Evolutionary conservation across 352 stramenopile genomes (phyloP), one percentile per base, ranked within the genome.

Genomic region (Pythium aristosporum): DNA sequence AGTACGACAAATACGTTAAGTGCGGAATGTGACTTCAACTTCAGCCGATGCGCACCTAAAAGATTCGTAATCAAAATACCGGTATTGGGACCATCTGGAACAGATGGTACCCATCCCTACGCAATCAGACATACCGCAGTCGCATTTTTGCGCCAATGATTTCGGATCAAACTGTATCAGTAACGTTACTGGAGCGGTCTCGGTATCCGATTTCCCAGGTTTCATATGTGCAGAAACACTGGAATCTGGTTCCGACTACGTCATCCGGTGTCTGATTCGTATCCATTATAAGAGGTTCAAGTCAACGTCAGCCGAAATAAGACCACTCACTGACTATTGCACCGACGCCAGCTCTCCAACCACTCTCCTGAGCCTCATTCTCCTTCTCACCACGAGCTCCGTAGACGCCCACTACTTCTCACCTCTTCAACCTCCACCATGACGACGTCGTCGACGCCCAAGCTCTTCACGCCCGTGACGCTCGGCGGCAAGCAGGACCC

Each of bases 381-480:
- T 44, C 3, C 39, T n/a, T 20, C 16, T 44, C 5, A 5, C 39
- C 12, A 18, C 39, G 12, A 5, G 39, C 4, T 12, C 6, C 39
- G 6, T 44, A 44, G 32, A 9, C 32, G 32, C 32, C 32, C 9
- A n/a, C 32, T 36, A 5, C 32, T 9, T 36, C 39, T 44, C 5
- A 5, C 3, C 16, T 44, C 16, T 44, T 12, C 11, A 6, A 15
- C 16, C 3, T 44, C 12, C 10, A 44, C 11, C 5, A 44, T 44
- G 39, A 44, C 39, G 39, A 44, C 39, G 39, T 44, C 39, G 39
- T 44, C 39, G 11, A 44, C 39, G 39, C 39, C 30, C 42, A 59
- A 60, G 50, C 60, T 77, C 44, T 73, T 77, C 51, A 65, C 68
- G 41, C 53, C 59, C 7, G 16, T 52, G 20, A 42, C 13, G 25